Evolutionary conservation across 306 rosid genomes (phyloP).

Genomic region (Gillenia trifoliata): DNA sequence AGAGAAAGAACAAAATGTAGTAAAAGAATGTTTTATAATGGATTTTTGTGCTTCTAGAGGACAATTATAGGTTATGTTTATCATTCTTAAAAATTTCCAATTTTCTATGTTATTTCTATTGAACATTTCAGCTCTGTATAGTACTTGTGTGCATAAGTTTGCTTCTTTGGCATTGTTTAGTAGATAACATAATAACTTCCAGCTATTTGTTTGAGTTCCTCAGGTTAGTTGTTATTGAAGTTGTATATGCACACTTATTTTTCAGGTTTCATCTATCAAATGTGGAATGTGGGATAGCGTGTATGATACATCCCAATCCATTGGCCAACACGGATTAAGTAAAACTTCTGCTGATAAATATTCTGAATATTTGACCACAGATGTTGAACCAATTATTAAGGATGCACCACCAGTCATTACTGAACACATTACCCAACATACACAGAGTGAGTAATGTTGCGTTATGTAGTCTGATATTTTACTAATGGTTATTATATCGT

Average conservation of each 20-base stretch:
- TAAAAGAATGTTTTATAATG: neutral
- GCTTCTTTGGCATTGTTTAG: neutral
- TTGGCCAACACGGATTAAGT: conserved; percentile 34
- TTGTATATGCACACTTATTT: neutral
- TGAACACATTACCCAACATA: conserved; percentile 20
- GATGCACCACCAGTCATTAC: conserved; percentile 4
- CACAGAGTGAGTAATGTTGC: conserved; percentile 40
- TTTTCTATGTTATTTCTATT: neutral
- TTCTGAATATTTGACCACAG: conserved; percentile 49
- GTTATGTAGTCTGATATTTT: neutral
- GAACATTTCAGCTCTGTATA: neutral
- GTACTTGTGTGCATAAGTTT: neutral
- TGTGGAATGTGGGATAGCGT: conserved; percentile 86
- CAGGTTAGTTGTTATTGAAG: neutral
- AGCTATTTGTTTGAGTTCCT: neutral
- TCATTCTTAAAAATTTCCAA: neutral
- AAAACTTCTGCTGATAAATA: conserved; percentile 30
- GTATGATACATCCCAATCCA: conserved; percentile 64
- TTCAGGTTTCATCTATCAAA: conserved; percentile 72
- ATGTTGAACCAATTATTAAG: conserved; percentile 49
- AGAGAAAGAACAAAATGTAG: neutral
- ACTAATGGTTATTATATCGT: neutral
- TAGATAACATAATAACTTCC: neutral
- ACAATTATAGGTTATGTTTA: neutral
- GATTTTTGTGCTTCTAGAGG: neutral